Evolutionary conservation across 225 moss, liverwort and hornwort genomes (phyloP).

Genomic region (Lunularia cruciata): DNA sequence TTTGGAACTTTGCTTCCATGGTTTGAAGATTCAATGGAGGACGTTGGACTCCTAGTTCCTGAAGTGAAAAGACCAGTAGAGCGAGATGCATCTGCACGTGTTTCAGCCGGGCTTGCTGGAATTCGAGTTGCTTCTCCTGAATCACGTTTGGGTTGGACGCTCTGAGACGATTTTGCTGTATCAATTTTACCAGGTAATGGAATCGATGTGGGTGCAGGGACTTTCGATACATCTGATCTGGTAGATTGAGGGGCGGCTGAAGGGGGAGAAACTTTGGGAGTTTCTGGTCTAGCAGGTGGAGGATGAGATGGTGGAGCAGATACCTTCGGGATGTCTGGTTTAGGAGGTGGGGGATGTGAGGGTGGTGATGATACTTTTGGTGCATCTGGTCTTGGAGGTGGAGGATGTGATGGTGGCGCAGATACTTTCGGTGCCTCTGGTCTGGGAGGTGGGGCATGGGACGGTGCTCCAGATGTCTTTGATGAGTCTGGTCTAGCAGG

Average conservation of each 20-base stretch:
- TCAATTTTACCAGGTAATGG: background rate
- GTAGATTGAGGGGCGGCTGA: background rate
- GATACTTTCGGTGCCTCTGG: background rate
- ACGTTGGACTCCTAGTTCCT: constrained; percentile 6
- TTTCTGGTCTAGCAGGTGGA: constrained; percentile 18
- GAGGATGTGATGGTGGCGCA: background rate
- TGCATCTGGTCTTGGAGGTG: constrained; percentile 8
- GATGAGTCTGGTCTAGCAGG: constrained; percentile 10
- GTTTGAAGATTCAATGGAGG: constrained; percentile 2
- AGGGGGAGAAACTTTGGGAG: background rate
- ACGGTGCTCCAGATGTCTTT: too few species aligned
- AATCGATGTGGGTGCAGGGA: background rate
- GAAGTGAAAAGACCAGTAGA: constrained; percentile 9
- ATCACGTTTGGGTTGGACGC: constrained; percentile 19
- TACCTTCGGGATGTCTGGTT: constrained; percentile 6
- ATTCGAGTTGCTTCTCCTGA: constrained; percentile 12
- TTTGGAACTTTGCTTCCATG: constrained; percentile 1
- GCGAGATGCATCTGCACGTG: background rate
- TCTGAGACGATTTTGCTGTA: constrained; percentile 8
- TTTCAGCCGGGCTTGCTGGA: constrained; percentile 17
- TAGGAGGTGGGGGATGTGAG: constrained; percentile 8
- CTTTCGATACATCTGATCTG: constrained; percentile 8
- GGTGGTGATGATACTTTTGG: background rate
- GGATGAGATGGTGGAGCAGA: background rate
- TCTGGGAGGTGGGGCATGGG: constrained; percentile 19